Evolutionary conservation across 805 yeast species (phyloP), one percentile per base, ranked within the genome.

Genomic region (Maudiozyma bulderi): DNA sequence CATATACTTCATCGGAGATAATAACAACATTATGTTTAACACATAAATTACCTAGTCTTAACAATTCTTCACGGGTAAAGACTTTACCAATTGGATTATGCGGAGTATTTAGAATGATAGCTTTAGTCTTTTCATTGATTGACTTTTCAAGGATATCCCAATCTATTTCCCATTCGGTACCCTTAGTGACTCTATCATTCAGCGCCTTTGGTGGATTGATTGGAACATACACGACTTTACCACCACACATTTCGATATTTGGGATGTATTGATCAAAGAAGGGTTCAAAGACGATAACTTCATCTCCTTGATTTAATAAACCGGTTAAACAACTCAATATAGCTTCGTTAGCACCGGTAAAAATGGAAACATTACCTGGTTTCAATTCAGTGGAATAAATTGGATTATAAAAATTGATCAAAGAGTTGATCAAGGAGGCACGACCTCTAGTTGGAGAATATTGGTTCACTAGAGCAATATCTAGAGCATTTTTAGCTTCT

Each of bases 301-400:
- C 99, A 60, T 93, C 99, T 26, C 95, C 97, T 1, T 81, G 78
- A 43, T 86, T 77, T 54, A 93, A 68, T 57, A 89, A 84, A 0
- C 95, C 99, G 50, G 88, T 83, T 63, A 90, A 82, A 3, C 84
- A 80, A 1, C 96, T 70, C 47, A 87, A 74, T 74, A 93, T 86
- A 37, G 97, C 98, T 69, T 93, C 98, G 61, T 93, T 93, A 43
- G 99, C 99, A 49, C 99, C 99, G 1, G 98, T 89, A 43, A 96
- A 87, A 39, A 91, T 83, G 49, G 83, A 79, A 40, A 93, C 73
- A 47, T 66, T 65, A 43, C 57, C 66, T 6, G 61, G 49, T 37
- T 54, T 51, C 50, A 66, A 47, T 61, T 88, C 85, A 15, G 78
- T 73, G 29, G 75, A 30, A 55, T 82, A 84, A 43, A 75, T 74